Conservation (phyloP, 169 alveolate genomes). For the Toxoplasma gondii region DNA sequence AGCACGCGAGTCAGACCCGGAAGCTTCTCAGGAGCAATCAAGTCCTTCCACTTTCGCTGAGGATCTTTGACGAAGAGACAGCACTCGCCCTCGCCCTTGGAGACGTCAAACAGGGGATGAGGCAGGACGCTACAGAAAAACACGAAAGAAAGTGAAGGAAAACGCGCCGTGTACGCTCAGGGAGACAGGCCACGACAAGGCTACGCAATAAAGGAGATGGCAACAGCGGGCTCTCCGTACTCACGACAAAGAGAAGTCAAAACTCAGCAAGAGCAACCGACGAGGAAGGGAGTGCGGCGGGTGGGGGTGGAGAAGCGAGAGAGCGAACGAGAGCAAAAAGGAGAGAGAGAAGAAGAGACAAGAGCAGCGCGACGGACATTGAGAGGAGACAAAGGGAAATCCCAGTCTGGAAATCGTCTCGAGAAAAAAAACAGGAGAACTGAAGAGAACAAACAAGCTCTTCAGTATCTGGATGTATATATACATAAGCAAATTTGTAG, state of each 20-base stretch:
- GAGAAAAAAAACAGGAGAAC: not conserved
- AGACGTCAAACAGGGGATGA: constrained; percentile 41
- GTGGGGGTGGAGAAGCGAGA: not conserved
- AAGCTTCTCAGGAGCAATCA: constrained; percentile 29
- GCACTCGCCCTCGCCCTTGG: constrained; percentile 57
- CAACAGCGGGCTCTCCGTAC: not conserved
- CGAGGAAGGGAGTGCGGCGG: not conserved
- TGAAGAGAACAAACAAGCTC: not conserved
- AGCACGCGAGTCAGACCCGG: constrained; percentile 61
- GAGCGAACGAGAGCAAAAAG: not conserved
- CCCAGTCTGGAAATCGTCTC: not conserved
- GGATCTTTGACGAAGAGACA: constrained; percentile 77
- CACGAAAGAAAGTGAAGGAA: not conserved
- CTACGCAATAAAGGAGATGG: not conserved
- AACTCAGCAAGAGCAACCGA: not conserved
- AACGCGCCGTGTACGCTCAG: no score
- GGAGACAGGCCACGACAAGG: not conserved
- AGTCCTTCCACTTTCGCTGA: constrained; percentile 78
- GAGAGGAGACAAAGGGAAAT: not conserved
- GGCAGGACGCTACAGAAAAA: constrained; percentile 65
- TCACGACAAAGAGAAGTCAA: not conserved
- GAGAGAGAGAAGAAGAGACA: not conserved
- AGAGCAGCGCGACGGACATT: not conserved
- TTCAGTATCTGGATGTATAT: no score
- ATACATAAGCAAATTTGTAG: not conserved